Conservation (phyloP, 257 asterid species). For the Jacaranda mimosifolia region DNA sequence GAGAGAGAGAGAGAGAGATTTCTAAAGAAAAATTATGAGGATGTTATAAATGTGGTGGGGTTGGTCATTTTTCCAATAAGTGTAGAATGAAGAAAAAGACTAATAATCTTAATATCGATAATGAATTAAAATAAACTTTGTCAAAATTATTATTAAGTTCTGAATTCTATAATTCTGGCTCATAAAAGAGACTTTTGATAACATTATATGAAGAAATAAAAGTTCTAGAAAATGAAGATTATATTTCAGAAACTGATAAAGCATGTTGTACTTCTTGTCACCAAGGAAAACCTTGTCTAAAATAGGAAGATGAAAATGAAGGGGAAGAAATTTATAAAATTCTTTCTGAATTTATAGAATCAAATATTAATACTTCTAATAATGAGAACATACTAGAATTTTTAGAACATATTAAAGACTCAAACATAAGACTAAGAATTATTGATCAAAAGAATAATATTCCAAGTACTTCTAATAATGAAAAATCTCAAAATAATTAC, state of each 20-base stretch:
- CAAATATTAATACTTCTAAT: too few relatives aligned
- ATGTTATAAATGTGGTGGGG: background rate
- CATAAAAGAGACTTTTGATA: too few relatives aligned
- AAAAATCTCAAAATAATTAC: too few relatives aligned
- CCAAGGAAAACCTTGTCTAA: background rate
- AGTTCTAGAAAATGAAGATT: background rate
- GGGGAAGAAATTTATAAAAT: background rate
- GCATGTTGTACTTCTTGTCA: background rate
- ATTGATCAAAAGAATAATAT: background rate
- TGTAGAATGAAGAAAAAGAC: background rate
- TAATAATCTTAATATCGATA: background rate
- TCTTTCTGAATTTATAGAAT: background rate
- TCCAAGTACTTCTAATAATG: background rate
- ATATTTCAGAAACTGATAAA: background rate
- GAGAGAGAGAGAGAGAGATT: too few relatives aligned
- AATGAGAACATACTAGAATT: background rate
- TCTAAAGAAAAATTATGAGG: background rate
- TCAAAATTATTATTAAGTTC: background rate
- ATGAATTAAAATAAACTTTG: background rate
- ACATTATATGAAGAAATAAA: background rate
- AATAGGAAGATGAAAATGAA: background rate
- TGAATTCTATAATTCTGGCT: too few relatives aligned
- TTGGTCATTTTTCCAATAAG: too few relatives aligned
- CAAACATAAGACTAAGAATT: too few relatives aligned
- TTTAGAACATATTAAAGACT: too few relatives aligned